These are phyloP conservation scores for Paxillus involutus DNA, from an alignment of 768 basidiomycete species.

Conservation along the genomic window DNA sequence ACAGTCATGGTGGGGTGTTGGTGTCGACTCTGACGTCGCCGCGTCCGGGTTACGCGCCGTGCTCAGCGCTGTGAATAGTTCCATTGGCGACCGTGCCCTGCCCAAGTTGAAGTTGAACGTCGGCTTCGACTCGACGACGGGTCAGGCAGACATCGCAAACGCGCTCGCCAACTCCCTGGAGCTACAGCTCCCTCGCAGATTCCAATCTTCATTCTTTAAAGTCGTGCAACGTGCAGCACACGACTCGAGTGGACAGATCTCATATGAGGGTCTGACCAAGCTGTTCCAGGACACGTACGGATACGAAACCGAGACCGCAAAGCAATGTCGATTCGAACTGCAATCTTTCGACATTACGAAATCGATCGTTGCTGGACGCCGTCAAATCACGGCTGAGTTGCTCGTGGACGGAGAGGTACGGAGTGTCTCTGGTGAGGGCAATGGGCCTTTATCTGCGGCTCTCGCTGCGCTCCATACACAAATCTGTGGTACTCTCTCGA, in stretches of 20 bases:
- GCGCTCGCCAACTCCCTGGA: slow-evolving; percentile 72
- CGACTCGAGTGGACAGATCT: slow-evolving; percentile 61
- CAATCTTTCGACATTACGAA: slow-evolving; percentile 66
- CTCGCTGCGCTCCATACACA: slow-evolving; percentile 74
- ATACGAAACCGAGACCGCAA: slow-evolving; percentile 47
- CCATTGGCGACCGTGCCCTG: slow-evolving; percentile 68
- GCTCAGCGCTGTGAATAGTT: slow-evolving; percentile 82
- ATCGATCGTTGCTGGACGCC: slow-evolving; percentile 38
- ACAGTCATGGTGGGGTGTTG: slow-evolving; percentile 93
- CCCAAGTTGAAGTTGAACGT: slow-evolving; percentile 78
- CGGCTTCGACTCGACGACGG: slow-evolving; percentile 67
- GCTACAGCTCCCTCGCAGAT: slow-evolving; percentile 73
- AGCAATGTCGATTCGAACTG: slow-evolving; percentile 44
- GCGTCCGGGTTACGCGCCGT: slow-evolving; percentile 89
- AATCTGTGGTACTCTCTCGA: slow-evolving; percentile 64
- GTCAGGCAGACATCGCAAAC: slow-evolving; percentile 72
- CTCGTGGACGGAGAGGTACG: slow-evolving; percentile 60
- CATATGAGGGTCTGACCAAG: slow-evolving; percentile 58
- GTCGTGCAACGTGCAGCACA: slow-evolving; percentile 71
- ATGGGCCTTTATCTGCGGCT: slow-evolving; percentile 89
- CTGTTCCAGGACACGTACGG: slow-evolving; percentile 71
- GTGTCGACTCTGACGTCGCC: slow-evolving; percentile 90
- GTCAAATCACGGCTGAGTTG: slow-evolving; percentile 63
- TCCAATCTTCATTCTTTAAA: slow-evolving; percentile 81
- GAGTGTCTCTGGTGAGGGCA: slow-evolving; percentile 76